These are phyloP conservation scores for Paramecium sonneborni DNA, from an alignment of 73 alveolate species.

Conservation along the genomic window DNA sequence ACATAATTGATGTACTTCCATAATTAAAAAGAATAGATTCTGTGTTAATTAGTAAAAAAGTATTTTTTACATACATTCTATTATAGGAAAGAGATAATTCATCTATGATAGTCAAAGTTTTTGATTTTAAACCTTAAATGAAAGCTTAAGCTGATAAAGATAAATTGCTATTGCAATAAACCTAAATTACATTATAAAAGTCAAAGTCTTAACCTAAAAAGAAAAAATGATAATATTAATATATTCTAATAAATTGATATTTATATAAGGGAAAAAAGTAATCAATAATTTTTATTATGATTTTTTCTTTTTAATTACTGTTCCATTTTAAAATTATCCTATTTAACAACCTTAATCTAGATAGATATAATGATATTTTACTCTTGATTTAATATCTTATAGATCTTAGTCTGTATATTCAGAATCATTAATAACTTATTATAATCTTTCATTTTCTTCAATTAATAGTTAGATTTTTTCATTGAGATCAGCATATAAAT, in stretches of 20 bases:
- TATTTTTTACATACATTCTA: background rate
- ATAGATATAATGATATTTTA: background rate
- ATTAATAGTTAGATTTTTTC: constrained; percentile 25
- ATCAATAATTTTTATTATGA: background rate
- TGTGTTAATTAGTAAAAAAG: constrained; percentile 37
- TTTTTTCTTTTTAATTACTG: constrained; percentile 1
- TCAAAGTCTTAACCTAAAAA: background rate
- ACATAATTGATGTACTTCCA: constrained; percentile 25
- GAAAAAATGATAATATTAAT: constrained; percentile 28
- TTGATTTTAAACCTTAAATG: constrained; percentile 5
- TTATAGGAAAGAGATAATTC: constrained; percentile 51
- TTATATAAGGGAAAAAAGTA: background rate
- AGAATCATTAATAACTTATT: background rate
- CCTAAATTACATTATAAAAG: background rate
- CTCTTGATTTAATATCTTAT: constrained; percentile 27
- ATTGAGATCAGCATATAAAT: background rate
- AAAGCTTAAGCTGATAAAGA: background rate
- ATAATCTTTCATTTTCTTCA: constrained; percentile 40
- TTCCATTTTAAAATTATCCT: constrained; percentile 44
- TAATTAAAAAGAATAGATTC: constrained; percentile 21
- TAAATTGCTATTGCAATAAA: background rate
- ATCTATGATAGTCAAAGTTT: background rate
- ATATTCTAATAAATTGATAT: background rate
- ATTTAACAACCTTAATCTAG: constrained; percentile 37
- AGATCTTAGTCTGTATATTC: constrained; percentile 44